Evolutionary conservation across 192 early-diverging fungal genomes (phyloP).

Genomic region (Thamnidium elegans): DNA sequence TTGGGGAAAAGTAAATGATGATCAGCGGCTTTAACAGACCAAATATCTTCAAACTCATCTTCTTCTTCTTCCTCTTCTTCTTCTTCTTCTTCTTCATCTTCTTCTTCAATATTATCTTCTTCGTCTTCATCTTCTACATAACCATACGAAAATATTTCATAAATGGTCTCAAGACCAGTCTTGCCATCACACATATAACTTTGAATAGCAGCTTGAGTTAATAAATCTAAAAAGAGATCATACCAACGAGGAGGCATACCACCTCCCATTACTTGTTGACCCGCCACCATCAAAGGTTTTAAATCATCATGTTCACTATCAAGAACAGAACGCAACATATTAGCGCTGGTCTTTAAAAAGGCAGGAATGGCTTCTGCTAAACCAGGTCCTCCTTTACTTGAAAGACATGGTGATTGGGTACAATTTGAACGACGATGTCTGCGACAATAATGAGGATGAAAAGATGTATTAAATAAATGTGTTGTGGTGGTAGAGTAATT

Average conservation of each 20-base stretch:
- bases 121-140: constrained; percentile 14
- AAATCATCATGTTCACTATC: constrained; percentile 23
- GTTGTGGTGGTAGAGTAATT: constrained; percentile 15
- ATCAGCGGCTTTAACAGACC: constrained; percentile 44
- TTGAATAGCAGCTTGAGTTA: constrained; percentile 55
- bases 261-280: constrained; percentile 38
- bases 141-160: constrained; percentile 5
- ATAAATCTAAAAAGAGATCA: constrained; percentile 49
- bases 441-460: constrained; percentile 39
- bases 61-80: constrained; percentile 12
- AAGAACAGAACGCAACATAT: constrained; percentile 35
- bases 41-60: constrained; percentile 35
- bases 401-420: constrained; percentile 3
- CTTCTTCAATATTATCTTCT: not conserved
- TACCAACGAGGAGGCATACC: constrained; percentile 50
- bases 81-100: constrained; percentile 5
- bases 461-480: constrained; percentile 35
- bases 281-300: constrained; percentile 31
- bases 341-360: constrained; percentile 48
- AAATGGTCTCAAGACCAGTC: constrained; percentile 1
- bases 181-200: constrained; percentile 50
- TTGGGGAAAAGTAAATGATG: constrained; percentile 47
- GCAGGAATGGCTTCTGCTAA: constrained; percentile 49
- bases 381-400: constrained; percentile 27
- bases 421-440: constrained; percentile 45